Conservation (phyloP, 352 stramenopile species). For the Phytophthora foliorum region DNA sequence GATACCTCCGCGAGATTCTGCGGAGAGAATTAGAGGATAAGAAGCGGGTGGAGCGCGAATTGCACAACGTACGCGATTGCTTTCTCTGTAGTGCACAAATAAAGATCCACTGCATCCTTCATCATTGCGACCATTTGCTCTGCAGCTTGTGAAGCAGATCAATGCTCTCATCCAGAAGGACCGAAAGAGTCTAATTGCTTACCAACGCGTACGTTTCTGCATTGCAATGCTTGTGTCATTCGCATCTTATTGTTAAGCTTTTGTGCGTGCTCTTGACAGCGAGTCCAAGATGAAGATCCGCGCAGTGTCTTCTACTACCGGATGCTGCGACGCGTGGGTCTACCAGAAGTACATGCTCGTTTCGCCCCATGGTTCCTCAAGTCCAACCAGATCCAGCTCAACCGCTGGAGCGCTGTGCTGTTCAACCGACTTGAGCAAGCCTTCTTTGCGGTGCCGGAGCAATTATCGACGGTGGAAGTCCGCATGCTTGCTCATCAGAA, state of each 20-base stretch:
- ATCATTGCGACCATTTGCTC: neutral
- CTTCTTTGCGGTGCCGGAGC: conserved; percentile 63
- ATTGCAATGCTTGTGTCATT: neutral
- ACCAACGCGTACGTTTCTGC: conserved; percentile 54
- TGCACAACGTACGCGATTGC: conserved; percentile 49
- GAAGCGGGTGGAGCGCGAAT: conserved; percentile 46
- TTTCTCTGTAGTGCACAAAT: neutral
- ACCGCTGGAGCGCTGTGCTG: conserved; percentile 71
- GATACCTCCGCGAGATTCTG: conserved; percentile 54
- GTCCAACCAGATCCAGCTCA: conserved; percentile 76
- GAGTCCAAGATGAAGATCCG: conserved; percentile 71
- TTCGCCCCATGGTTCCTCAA: conserved; percentile 87
- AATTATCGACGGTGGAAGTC: conserved; percentile 70
- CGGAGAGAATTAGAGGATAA: conserved; percentile 49
- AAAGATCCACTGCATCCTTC: neutral
- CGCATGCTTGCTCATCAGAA: conserved; percentile 66
- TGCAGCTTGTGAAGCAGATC: conserved; percentile 78
- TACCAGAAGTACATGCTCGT: conserved; percentile 76
- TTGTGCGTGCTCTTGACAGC: conserved; percentile 36
- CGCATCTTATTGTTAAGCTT: neutral
- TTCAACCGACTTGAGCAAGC: conserved; percentile 74
- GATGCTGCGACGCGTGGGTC: conserved; percentile 77
- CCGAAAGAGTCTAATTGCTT: conserved; percentile 53
- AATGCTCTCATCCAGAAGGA: conserved; percentile 72
- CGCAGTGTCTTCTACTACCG: conserved; percentile 80